Percentiles rank a stretch among this genome's conserved stretches.
These are phyloP conservation scores for Euphorbia pulcherrima DNA, from an alignment of 345 rosid species.

Conservation along the genomic window DNA sequence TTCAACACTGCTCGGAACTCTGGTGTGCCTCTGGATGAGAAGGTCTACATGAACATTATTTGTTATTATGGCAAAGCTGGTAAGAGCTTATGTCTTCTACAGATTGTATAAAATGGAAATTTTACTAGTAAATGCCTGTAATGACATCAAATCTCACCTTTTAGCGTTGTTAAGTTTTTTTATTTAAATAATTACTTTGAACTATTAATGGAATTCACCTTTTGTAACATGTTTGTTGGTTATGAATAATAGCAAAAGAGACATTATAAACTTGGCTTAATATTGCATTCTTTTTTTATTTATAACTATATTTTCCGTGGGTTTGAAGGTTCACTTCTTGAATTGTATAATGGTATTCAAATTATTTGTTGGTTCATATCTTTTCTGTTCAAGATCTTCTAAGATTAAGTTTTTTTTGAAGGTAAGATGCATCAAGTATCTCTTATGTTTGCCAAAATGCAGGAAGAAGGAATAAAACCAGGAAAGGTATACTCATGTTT, in stretches of 20 bases:
- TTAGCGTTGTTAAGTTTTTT: background rate
- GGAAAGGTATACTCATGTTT: constrained; percentile 46
- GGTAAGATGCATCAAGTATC: constrained; percentile 62
- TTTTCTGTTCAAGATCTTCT: constrained; percentile 8
- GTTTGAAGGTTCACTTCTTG: constrained; percentile 1
- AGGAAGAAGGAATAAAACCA: constrained; percentile 67
- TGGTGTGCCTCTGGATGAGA: constrained; percentile 61
- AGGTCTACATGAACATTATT: constrained; percentile 70
- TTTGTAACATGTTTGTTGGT: background rate
- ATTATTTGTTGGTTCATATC: background rate
- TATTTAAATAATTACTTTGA: background rate
- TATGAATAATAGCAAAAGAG: background rate
- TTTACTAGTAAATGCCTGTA: background rate
- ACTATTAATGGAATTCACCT: background rate
- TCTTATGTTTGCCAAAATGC: constrained; percentile 54
- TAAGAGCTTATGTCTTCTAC: constrained; percentile 24
- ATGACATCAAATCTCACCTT: background rate
- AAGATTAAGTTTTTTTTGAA: constrained; percentile 24
- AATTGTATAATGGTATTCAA: background rate
- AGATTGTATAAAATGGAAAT: background rate
- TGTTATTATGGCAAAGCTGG: constrained; percentile 73
- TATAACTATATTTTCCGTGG: background rate
- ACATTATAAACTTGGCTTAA: background rate
- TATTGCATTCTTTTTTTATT: background rate
- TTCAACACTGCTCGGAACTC: constrained; percentile 42